A percentile compares a stretch with the other conserved stretches of the same genome.
Conservation (phyloP, 495 filamentous ascomycete genomes). For the Cercophora samala region DNA sequence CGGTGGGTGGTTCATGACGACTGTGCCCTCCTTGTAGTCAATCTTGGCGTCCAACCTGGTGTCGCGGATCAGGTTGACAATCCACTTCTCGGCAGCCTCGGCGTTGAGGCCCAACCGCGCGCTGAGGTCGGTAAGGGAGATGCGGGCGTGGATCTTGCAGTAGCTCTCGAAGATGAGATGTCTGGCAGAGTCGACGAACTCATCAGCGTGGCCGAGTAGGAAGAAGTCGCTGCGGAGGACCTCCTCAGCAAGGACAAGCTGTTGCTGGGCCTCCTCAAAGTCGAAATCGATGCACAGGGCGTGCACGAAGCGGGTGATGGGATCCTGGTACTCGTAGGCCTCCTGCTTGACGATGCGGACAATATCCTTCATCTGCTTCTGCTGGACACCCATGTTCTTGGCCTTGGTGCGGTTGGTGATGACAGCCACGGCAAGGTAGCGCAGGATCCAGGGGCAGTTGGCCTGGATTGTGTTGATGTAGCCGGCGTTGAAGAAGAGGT, state of each 20-base stretch:
- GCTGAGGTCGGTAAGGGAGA: constrained; percentile 95
- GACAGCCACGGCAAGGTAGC: constrained; percentile 91
- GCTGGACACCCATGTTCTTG: constrained; percentile 79
- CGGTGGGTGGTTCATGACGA: constrained; percentile 98
- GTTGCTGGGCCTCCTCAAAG: constrained; percentile 95
- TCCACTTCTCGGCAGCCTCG: constrained; percentile 99
- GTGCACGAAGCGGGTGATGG: constrained; percentile 92
- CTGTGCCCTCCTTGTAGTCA: constrained; percentile 96
- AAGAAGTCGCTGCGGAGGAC: constrained; percentile 94
- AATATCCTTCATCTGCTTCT: constrained; percentile 97
- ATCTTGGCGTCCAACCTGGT: constrained; percentile 98
- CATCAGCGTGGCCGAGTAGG: constrained; percentile 76
- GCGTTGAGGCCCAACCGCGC: constrained; percentile 81
- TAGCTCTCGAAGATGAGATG: constrained; percentile 97
- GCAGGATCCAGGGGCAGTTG: constrained; percentile 91
- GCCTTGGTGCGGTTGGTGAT: constrained; percentile 88
- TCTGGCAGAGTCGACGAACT: constrained; percentile 89
- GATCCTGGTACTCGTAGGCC: constrained; percentile 94
- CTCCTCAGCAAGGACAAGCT: constrained; percentile 85
- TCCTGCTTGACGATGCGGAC: constrained; percentile 93
- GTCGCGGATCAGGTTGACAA: constrained; percentile 97
- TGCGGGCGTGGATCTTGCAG: constrained; percentile 99
- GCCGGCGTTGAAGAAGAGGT: constrained; percentile 90
- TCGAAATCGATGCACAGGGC: constrained; percentile 97
- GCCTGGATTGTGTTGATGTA: constrained; percentile 99